Conservation (phyloP, 139 green algal genomes). For the Ulvella scutata region DNA sequence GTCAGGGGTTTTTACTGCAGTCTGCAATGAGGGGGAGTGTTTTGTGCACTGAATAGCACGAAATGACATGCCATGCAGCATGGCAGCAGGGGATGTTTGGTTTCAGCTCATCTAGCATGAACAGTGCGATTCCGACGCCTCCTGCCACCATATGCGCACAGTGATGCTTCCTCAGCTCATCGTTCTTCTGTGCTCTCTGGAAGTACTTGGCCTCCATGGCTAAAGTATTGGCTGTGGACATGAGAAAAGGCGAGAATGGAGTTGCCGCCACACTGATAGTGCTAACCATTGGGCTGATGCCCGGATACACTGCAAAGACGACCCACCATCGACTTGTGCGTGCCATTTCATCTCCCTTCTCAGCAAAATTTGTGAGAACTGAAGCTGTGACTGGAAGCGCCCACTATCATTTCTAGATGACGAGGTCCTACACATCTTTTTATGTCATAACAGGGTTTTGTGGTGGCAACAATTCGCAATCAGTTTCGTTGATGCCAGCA, state of each 20-base stretch:
- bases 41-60: neutral
- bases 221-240: neutral
- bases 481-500: no score
- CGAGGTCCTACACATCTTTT: no score
- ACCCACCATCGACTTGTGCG: no score
- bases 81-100: neutral
- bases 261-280: neutral
- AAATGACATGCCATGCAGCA: neutral
- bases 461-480: no score
- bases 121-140: neutral
- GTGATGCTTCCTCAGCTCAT: neutral
- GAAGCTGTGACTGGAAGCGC: no score
- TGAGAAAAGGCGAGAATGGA: neutral
- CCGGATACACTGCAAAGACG: neutral
- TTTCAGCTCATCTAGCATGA: neutral
- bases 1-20: no score
- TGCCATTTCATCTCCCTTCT: no score
- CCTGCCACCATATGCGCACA: neutral
- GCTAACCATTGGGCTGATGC: neutral
- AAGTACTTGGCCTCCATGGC: neutral
- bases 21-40: neutral
- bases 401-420: no score
- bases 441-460: no score
- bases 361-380: no score
- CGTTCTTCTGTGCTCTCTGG: neutral